Conservation (phyloP, 495 filamentous ascomycete species). For the Podospora pseudoanserina region DNA sequence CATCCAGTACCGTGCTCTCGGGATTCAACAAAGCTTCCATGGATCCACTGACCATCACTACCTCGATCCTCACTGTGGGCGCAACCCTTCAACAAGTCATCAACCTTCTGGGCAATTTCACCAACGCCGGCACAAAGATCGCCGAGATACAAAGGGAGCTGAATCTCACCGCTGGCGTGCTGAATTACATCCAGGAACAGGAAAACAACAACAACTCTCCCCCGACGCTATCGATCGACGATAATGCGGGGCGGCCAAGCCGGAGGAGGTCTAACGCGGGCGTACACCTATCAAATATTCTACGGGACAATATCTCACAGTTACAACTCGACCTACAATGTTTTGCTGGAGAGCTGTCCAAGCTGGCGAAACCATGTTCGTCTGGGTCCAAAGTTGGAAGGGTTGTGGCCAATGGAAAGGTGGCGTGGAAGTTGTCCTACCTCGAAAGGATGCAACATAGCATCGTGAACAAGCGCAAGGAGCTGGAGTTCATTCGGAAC, state of each 20-base stretch:
- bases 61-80: slow-evolving; percentile 14
- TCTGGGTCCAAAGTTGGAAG: neutral
- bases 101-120: slow-evolving; percentile 4
- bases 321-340: slow-evolving; percentile 8
- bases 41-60: slow-evolving; percentile 16
- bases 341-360: slow-evolving; percentile 7
- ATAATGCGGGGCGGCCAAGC: neutral
- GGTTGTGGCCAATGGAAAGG: neutral
- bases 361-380: neutral
- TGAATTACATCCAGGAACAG: slow-evolving; percentile 13
- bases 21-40: neutral
- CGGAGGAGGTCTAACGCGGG: neutral
- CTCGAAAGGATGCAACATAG: slow-evolving; percentile 10
- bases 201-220: neutral
- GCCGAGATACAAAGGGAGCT: slow-evolving; percentile 7
- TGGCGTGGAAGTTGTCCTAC: slow-evolving; percentile 12
- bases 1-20: neutral
- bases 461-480: slow-evolving; percentile 8
- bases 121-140: slow-evolving; percentile 3
- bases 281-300: slow-evolving; percentile 1
- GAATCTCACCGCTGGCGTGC: slow-evolving; percentile 5
- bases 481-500: slow-evolving; percentile 11
- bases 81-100: neutral
- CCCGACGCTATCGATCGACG: neutral
- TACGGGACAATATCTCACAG: slow-evolving; percentile 11